Percentiles rank a stretch among this genome's conserved stretches.
These are phyloP conservation scores for Kodamaea fungicola DNA, from an alignment of 1,139 yeast genomes.

Conservation along the genomic window DNA sequence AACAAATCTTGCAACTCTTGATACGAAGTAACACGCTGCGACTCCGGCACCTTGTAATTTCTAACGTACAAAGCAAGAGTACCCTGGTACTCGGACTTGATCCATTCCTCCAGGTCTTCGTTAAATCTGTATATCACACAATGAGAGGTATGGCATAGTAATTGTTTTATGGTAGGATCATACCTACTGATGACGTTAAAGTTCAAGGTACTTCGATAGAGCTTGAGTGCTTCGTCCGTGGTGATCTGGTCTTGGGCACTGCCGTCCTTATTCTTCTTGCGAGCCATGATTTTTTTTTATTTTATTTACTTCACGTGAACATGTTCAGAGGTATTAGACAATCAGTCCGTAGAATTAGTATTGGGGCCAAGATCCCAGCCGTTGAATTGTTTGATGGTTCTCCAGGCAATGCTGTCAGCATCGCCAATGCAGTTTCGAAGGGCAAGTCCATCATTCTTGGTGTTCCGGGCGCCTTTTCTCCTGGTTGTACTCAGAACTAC, in stretches of 20 bases:
- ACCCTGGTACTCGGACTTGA: slow-evolving; percentile 76
- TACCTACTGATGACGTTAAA: slow-evolving; percentile 79
- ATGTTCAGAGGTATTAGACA: slow-evolving; percentile 6
- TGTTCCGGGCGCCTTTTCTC: slow-evolving; percentile 90
- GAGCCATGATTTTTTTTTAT: background rate
- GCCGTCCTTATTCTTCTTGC: slow-evolving; percentile 8
- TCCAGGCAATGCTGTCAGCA: slow-evolving; percentile 63
- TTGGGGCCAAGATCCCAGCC: slow-evolving; percentile 60
- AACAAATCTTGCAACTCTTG: slow-evolving; percentile 50
- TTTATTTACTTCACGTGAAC: background rate
- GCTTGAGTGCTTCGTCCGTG: slow-evolving; percentile 44
- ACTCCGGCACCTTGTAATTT: slow-evolving; percentile 34
- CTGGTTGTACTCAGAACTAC: slow-evolving; percentile 76
- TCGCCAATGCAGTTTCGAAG: slow-evolving; percentile 50
- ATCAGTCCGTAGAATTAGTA: slow-evolving; percentile 29
- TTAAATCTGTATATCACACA: slow-evolving; percentile 76
- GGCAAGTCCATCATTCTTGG: slow-evolving; percentile 69
- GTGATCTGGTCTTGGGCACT: slow-evolving; percentile 14
- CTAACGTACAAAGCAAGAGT: slow-evolving; percentile 77
- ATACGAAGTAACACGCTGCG: slow-evolving; percentile 23
- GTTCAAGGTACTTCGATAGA: slow-evolving; percentile 68
- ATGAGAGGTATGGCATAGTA: slow-evolving; percentile 73
- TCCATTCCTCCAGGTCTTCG: slow-evolving; percentile 69
- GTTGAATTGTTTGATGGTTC: slow-evolving; percentile 56
- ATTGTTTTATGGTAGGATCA: slow-evolving; percentile 75